Percentiles rank a stretch among this genome's conserved stretches.
Conservation (phyloP, 179 eudicot genomes). For the Carnegiea gigantea region DNA sequence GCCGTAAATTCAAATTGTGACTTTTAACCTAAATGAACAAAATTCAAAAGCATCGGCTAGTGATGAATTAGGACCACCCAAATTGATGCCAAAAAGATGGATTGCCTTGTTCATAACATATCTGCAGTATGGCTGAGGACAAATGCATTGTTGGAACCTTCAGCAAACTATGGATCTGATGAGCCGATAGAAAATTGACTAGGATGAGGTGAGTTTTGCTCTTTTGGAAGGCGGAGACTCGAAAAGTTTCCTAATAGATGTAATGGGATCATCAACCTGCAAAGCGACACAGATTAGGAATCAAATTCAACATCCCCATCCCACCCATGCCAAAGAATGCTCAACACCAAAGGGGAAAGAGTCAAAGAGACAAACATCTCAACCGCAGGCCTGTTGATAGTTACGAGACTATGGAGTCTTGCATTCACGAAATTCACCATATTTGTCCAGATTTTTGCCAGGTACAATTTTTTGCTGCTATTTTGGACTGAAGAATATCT, state of each 20-base stretch:
- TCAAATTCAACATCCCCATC: background rate
- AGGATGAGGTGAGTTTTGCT: constrained; percentile 30
- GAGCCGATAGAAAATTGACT: constrained; percentile 2
- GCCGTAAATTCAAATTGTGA: too few species aligned
- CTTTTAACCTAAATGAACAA: background rate
- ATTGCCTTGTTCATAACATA: too few species aligned
- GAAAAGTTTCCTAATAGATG: constrained; percentile 57
- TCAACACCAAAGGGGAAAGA: background rate
- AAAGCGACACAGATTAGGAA: background rate
- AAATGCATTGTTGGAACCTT: background rate
- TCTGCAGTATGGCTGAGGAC: background rate
- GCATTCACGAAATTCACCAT: too few species aligned
- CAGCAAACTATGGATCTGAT: background rate
- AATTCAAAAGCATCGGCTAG: background rate
- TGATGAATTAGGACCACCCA: background rate
- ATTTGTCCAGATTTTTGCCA: too few species aligned
- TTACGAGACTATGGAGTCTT: too few species aligned
- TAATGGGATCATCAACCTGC: constrained; percentile 81
- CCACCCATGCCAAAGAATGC: background rate
- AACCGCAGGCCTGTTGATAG: too few species aligned
- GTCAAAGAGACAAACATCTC: too few species aligned
- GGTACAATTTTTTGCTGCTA: too few species aligned
- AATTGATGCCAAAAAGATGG: constrained; percentile 2
- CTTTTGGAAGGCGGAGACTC: constrained; percentile 59
- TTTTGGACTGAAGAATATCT: background rate